These are phyloP conservation scores for Myxozyma sirexii DNA, from an alignment of 805 yeast genomes.

Conservation along the genomic window DNA sequence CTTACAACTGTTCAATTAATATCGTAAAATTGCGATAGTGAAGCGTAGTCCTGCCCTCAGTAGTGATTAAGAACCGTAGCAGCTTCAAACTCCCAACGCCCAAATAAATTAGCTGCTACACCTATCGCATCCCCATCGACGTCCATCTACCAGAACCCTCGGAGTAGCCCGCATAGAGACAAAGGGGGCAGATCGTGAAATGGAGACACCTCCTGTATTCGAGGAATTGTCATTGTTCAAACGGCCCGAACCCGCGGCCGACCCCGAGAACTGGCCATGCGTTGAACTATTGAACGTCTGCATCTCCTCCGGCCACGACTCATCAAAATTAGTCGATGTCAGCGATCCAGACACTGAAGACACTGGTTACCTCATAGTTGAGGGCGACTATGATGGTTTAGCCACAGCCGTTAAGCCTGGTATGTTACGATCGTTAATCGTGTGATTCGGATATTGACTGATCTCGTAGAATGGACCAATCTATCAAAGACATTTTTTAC, in stretches of 20 bases:
- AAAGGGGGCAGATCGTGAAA: background rate
- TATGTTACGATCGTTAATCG: background rate
- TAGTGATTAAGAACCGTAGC: no score
- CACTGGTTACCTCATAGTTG: slow-evolving; percentile 7
- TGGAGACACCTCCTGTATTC: background rate
- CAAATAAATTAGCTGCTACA: no score
- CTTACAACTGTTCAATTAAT: background rate
- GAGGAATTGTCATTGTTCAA: slow-evolving; percentile 12
- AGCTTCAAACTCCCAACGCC: no score
- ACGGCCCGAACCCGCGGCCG: slow-evolving; percentile 16
- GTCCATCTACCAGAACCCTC: no score
- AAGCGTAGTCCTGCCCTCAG: no score
- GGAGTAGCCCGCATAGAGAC: no score
- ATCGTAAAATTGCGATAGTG: background rate
- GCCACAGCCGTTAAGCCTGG: slow-evolving; percentile 1
- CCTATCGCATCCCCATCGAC: no score
- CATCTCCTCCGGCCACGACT: slow-evolving; percentile 8
- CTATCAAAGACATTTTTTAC: no score
- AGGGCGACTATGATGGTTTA: slow-evolving; percentile 16
- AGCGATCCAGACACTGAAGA: slow-evolving; percentile 16
- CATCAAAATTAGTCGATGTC: slow-evolving; percentile 8
- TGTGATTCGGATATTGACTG: background rate
- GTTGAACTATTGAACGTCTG: slow-evolving; percentile 19
- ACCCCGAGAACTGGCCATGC: slow-evolving; percentile 23
- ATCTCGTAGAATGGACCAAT: background rate